Evolutionary conservation across 2,329 filamentous ascomycete genomes (phyloP).

Genomic region (Ophiostoma piceae): DNA sequence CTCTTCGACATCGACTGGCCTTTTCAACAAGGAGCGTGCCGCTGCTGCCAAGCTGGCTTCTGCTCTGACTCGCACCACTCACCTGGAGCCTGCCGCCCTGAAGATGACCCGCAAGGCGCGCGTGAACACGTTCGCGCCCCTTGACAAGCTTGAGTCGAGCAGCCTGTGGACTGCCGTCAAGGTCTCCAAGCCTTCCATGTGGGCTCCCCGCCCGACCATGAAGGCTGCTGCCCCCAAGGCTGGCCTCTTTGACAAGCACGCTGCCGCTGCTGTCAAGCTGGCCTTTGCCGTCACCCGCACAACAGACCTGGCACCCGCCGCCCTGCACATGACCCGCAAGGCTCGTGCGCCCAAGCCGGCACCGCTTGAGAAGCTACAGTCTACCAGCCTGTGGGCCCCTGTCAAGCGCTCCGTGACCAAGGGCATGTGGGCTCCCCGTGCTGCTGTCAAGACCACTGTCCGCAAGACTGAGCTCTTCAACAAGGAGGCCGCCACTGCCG

Average conservation of each 20-base stretch:
- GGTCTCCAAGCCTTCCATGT: background rate
- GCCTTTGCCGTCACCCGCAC: slow-evolving; percentile 18
- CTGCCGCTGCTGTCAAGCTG: slow-evolving; percentile 12
- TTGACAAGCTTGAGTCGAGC: slow-evolving; percentile 17
- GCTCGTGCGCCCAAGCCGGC: slow-evolving; percentile 3
- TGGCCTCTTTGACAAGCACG: slow-evolving; percentile 22
- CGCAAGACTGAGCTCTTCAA: slow-evolving; percentile 21
- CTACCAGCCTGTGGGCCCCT: slow-evolving; percentile 19
- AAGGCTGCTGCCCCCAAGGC: background rate
- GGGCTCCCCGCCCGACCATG: background rate
- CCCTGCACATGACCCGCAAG: slow-evolving; percentile 22
- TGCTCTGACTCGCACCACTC: slow-evolving; percentile 20
- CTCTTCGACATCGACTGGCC: background rate
- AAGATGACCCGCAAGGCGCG: slow-evolving; percentile 21
- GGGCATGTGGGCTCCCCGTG: slow-evolving; percentile 21
- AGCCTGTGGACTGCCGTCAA: slow-evolving; percentile 17
- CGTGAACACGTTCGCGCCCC: background rate
- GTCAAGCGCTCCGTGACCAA: background rate
- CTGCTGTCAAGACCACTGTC: background rate
- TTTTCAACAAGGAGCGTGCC: slow-evolving; percentile 23
- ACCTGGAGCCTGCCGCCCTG: slow-evolving; percentile 18
- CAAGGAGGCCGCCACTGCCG: slow-evolving; percentile 7
- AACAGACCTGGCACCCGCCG: slow-evolving; percentile 19
- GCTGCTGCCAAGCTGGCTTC: slow-evolving; percentile 15
- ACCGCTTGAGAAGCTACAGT: slow-evolving; percentile 20